These are phyloP conservation scores for Phytophthora nicotianae DNA, from an alignment of 352 stramenopile genomes.

Conservation along the genomic window DNA sequence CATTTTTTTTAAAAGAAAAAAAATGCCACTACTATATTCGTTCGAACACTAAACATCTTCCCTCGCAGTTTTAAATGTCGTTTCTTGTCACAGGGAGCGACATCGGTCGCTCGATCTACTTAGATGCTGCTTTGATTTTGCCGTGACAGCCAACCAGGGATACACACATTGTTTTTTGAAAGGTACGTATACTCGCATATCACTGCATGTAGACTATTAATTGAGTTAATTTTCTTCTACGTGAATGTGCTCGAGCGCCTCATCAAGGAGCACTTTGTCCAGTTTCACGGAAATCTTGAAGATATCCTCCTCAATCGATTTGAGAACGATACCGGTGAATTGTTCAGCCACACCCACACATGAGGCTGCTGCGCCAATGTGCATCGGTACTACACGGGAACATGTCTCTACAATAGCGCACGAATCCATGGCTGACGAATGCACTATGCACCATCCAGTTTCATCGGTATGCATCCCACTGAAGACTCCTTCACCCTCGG, in stretches of 20 bases:
- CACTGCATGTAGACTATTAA: too few relatives aligned
- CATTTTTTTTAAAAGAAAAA: too few relatives aligned
- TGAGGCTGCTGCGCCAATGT: neutral
- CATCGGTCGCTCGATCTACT: too few relatives aligned
- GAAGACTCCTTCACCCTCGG: conserved; percentile 11
- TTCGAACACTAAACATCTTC: too few relatives aligned
- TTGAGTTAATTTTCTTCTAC: too few relatives aligned
- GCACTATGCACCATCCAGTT: conserved; percentile 18
- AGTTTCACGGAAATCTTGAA: conserved; percentile 8
- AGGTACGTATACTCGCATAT: too few relatives aligned
- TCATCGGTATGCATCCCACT: conserved; percentile 17
- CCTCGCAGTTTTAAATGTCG: too few relatives aligned
- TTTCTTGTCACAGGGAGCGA: too few relatives aligned
- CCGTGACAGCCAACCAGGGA: too few relatives aligned
- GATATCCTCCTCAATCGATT: conserved; percentile 6
- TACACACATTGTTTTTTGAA: too few relatives aligned
- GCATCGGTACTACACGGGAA: conserved; percentile 9
- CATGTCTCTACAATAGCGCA: conserved; percentile 13
- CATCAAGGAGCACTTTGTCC: conserved; percentile 12
- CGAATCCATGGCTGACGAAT: neutral
- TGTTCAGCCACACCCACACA: neutral
- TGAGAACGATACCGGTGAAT: conserved; percentile 16
- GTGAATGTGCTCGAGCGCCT: conserved; percentile 2
- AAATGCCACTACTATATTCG: too few relatives aligned
- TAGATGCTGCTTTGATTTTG: too few relatives aligned